Evolutionary conservation across 2,329 filamentous ascomycete genomes (phyloP).

Genomic region (Cadophora gregata): DNA sequence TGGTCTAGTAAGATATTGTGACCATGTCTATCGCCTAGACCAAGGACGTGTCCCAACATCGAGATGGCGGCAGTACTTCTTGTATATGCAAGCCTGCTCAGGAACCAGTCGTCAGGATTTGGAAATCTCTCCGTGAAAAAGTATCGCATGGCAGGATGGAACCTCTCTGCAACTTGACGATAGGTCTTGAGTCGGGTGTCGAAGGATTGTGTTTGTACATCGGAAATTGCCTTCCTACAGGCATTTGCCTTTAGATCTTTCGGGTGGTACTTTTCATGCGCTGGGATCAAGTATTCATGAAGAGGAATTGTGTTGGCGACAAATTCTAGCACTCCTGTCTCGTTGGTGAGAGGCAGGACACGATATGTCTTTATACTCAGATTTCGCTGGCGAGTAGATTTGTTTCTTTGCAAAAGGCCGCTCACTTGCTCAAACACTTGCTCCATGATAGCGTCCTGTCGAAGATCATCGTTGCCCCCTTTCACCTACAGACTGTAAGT

Average conservation of each 20-base stretch:
- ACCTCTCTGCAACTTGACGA: constrained; percentile 77
- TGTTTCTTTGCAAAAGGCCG: constrained; percentile 83
- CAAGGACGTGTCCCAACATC: constrained; percentile 91
- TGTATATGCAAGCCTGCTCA: constrained; percentile 86
- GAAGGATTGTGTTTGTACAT: constrained; percentile 71
- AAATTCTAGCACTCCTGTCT: constrained; percentile 94
- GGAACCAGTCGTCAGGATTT: constrained; percentile 96
- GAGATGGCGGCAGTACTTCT: constrained; percentile 93
- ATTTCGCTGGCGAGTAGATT: constrained; percentile 84
- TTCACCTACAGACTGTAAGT: constrained; percentile 66
- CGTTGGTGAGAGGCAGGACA: constrained; percentile 84
- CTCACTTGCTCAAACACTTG: constrained; percentile 98
- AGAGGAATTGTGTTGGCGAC: constrained; percentile 92
- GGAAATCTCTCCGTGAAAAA: constrained; percentile 97
- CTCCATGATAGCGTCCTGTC: constrained; percentile 99
- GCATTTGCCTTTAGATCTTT: constrained; percentile 77
- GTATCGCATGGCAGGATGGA: constrained; percentile 92
- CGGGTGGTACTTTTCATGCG: constrained; percentile 86
- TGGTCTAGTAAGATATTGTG: constrained; percentile 96
- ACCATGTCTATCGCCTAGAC: constrained; percentile 91
- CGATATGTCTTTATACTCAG: constrained; percentile 96
- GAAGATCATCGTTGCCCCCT: constrained; percentile 92
- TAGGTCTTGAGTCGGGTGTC: constrained; percentile 78
- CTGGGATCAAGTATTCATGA: constrained; percentile 89
- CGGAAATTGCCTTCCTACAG: constrained; percentile 80